Percentiles rank a stretch among this genome's conserved stretches.
Evolutionary conservation across 371 early-diverging fungal genomes (phyloP).

Genomic region (Lichtheimia ornata): DNA sequence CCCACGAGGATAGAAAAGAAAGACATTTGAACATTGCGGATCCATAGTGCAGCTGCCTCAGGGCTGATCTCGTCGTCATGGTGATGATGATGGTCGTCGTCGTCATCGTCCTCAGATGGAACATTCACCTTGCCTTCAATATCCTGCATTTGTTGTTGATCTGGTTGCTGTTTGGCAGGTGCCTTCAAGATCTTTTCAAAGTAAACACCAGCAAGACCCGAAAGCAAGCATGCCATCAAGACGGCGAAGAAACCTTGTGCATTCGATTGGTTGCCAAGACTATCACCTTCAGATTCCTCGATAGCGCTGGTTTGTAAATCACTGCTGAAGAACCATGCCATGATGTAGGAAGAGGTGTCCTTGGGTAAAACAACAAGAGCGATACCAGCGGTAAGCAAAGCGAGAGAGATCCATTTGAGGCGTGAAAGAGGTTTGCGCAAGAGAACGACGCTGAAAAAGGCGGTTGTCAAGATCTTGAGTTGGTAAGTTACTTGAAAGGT

Average conservation of each 20-base stretch:
- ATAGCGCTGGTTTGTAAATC: neutral
- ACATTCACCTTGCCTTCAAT: conserved; percentile 8
- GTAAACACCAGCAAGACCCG: conserved; percentile 94
- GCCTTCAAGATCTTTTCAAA: conserved; percentile 94
- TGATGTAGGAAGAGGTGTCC: conserved; percentile 16
- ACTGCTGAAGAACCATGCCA: conserved; percentile 2
- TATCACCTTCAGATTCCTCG: neutral
- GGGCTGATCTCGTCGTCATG: neutral
- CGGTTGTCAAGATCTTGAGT: conserved; percentile 94
- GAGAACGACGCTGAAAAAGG: conserved; percentile 86
- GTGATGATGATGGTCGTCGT: conserved; percentile 7
- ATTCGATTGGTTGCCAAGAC: conserved; percentile 43
- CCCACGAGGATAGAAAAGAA: conserved; percentile 74
- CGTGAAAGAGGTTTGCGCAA: conserved; percentile 66
- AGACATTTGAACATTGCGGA: conserved; percentile 88
- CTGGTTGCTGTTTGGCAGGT: conserved; percentile 18
- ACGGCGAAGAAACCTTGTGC: conserved; percentile 63
- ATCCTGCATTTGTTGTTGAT: conserved; percentile 12
- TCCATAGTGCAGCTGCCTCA: conserved; percentile 72
- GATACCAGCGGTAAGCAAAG: conserved; percentile 83
- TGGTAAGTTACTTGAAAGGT: conserved; percentile 97
- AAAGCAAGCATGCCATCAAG: conserved; percentile 81
- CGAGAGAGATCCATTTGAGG: conserved; percentile 84
- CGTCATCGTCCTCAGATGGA: conserved; percentile 3
- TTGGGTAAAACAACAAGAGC: conserved; percentile 70